A percentile compares a stretch with the other conserved stretches of the same genome.
Evolutionary conservation across 2,329 filamentous ascomycete species (phyloP).

Genomic region (Fusarium beomiforme): DNA sequence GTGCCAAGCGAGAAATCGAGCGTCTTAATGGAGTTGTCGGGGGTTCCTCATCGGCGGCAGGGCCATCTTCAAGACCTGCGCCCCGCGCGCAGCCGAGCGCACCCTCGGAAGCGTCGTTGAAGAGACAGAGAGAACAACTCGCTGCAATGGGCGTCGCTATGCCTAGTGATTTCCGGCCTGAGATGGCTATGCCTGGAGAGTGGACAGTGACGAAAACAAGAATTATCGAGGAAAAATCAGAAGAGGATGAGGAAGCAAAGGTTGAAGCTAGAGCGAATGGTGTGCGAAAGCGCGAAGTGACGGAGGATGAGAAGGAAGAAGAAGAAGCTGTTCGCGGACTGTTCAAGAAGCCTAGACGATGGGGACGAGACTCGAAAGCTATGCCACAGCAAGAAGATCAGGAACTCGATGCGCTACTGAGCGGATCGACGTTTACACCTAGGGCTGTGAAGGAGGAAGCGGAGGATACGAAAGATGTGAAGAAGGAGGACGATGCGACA

Average conservation of each 20-base stretch:
- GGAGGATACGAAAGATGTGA: constrained; percentile 26
- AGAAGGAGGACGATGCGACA: constrained; percentile 33
- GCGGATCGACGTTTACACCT: constrained; percentile 46
- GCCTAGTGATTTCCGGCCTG: constrained; percentile 78
- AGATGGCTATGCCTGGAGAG: constrained; percentile 88
- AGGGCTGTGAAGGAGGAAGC: constrained; percentile 40
- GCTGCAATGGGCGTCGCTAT: constrained; percentile 87
- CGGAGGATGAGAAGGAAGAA: constrained; percentile 70
- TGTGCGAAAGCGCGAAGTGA: constrained; percentile 69
- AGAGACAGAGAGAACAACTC: constrained; percentile 86
- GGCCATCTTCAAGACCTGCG: constrained; percentile 32
- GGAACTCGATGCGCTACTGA: constrained; percentile 72
- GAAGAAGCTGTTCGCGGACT: constrained; percentile 66
- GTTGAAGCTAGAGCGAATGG: constrained; percentile 63
- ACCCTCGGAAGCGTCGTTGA: constrained; percentile 70
- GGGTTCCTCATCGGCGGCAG: constrained; percentile 51
- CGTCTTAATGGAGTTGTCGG: constrained; percentile 81
- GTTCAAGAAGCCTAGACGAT: constrained; percentile 67
- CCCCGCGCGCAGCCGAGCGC: constrained; percentile 21
- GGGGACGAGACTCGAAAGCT: constrained; percentile 64
- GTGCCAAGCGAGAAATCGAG: constrained; percentile 85
- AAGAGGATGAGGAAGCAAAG: constrained; percentile 54
- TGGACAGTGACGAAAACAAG: constrained; percentile 81
- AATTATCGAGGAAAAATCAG: constrained; percentile 58
- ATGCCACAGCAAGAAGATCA: constrained; percentile 58